Percentiles rank a stretch among this genome's conserved stretches.
phyloP scores from a whole-genome alignment of 371 early-diverging fungal genomes.

The Conidiobolus incongruus region DNA sequence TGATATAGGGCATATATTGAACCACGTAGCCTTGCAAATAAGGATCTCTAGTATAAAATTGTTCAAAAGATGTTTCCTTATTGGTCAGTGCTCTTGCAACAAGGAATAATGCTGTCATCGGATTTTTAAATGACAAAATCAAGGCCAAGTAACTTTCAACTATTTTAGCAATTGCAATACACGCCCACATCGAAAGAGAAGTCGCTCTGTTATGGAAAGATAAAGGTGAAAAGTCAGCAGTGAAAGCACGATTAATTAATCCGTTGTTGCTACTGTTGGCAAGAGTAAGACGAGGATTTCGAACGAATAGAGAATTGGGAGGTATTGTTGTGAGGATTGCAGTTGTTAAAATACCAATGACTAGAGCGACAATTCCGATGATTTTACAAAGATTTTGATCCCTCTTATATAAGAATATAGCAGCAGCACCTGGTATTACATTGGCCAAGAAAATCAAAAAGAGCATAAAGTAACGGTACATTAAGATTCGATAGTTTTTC shows the following conservation, averaged over 20 bases:
- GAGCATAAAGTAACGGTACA: slow-evolving; percentile 31
- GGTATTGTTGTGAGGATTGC: slow-evolving; percentile 42
- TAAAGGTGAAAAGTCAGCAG: slow-evolving; percentile 54
- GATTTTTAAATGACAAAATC: slow-evolving; percentile 60
- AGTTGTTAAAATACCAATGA: slow-evolving; percentile 37
- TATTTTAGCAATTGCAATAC: slow-evolving; percentile 54
- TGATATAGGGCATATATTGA: slow-evolving; percentile 38
- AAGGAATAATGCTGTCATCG: slow-evolving; percentile 38
- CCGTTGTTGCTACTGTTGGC: slow-evolving; percentile 13
- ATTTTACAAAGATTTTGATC: slow-evolving; percentile 20
- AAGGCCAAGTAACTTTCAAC: slow-evolving; percentile 70
- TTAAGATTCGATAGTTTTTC: slow-evolving; percentile 27
- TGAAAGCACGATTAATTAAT: slow-evolving; percentile 44
- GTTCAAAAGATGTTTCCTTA: slow-evolving; percentile 21
- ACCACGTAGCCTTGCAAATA: too few relatives aligned
- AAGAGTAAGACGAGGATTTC: slow-evolving; percentile 15
- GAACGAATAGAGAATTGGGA: slow-evolving; percentile 33
- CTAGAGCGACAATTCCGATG: slow-evolving; percentile 36
- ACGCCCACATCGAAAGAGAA: slow-evolving; percentile 51
- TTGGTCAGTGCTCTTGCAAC: slow-evolving; percentile 26
- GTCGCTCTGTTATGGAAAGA: slow-evolving; percentile 46
- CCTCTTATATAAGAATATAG: slow-evolving; percentile 15
- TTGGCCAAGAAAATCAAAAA: slow-evolving; percentile 34
- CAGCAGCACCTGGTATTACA: slow-evolving; percentile 39
- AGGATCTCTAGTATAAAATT: too few relatives aligned